Evolutionary conservation across 495 filamentous ascomycete species (phyloP).

Genomic region (Cairneyella variabilis): DNA sequence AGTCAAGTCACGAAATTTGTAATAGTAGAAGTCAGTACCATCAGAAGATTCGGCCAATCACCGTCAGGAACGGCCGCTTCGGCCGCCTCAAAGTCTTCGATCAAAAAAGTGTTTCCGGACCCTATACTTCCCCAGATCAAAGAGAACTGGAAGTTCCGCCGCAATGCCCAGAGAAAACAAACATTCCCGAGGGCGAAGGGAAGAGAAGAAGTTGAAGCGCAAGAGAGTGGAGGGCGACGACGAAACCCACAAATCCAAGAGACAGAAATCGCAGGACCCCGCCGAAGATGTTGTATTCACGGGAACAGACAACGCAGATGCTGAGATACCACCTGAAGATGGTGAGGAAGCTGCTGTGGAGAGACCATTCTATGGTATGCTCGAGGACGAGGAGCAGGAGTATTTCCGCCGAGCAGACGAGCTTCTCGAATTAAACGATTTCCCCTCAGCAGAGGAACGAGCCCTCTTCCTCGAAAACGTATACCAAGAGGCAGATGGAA

Average conservation of each 20-base stretch:
- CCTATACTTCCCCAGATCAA: too few relatives aligned
- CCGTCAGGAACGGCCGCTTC: slow-evolving; percentile 12
- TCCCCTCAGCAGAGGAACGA: slow-evolving; percentile 72
- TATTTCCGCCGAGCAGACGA: slow-evolving; percentile 89
- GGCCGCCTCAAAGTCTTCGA: neutral
- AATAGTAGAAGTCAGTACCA: too few relatives aligned
- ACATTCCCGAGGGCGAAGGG: slow-evolving; percentile 60
- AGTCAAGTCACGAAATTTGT: too few relatives aligned
- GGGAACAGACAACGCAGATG: slow-evolving; percentile 22
- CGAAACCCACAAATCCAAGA: slow-evolving; percentile 22
- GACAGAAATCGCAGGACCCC: slow-evolving; percentile 23
- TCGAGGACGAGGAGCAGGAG: slow-evolving; percentile 86
- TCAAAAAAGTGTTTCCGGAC: slow-evolving; percentile 8
- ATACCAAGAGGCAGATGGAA: slow-evolving; percentile 79
- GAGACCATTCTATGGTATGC: slow-evolving; percentile 77
- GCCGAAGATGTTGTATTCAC: slow-evolving; percentile 15
- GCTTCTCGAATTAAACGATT: slow-evolving; percentile 83
- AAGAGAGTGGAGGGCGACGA: slow-evolving; percentile 33
- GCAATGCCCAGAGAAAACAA: slow-evolving; percentile 59
- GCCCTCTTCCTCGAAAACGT: slow-evolving; percentile 79
- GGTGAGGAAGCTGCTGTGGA: slow-evolving; percentile 34
- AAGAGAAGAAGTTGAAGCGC: slow-evolving; percentile 50
- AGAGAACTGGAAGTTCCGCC: neutral
- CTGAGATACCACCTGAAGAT: slow-evolving; percentile 14
- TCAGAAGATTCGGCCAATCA: too few relatives aligned